phyloP scores from a whole-genome alignment of 2,329 filamentous ascomycete species.

The Paecilomyces sp. region DNA sequence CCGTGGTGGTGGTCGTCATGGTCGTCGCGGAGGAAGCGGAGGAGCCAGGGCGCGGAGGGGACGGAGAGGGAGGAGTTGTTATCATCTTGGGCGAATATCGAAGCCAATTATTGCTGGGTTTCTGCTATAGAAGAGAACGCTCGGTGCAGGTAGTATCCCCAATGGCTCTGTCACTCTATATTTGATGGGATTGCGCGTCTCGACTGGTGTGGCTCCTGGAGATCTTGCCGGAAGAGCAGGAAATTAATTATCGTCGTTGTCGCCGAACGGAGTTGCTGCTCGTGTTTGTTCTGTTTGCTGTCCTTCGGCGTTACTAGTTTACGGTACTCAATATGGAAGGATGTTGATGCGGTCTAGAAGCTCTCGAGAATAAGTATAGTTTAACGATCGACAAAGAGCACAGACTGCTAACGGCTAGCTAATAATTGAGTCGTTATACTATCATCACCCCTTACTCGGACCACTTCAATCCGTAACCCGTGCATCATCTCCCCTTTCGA shows the following conservation, averaged over 20 bases:
- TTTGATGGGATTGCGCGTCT: neutral
- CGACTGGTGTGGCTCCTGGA: neutral
- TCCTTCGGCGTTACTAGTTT: neutral
- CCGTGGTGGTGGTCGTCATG: constrained; percentile 10
- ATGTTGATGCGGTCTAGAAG: neutral
- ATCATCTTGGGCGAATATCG: constrained; percentile 4
- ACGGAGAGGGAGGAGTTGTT: constrained; percentile 6
- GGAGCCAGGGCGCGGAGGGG: constrained; percentile 1
- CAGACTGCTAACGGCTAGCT: neutral
- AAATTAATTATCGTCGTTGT: neutral
- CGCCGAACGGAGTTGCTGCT: neutral
- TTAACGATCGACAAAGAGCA: neutral
- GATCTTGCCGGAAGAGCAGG: neutral
- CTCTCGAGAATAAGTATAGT: neutral
- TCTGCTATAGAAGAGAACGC: neutral
- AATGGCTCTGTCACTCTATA: neutral
- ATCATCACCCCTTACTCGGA: neutral
- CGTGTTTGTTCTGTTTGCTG: neutral
- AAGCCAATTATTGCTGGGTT: neutral
- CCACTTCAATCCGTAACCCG: neutral
- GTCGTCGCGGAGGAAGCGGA: constrained; percentile 1
- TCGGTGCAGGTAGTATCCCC: neutral
- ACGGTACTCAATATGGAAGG: neutral
- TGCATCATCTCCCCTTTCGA: neutral
- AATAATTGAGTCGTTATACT: neutral